Conservation (phyloP, 441 rosid species). For the Euphorbia schlechtendalii region DNA sequence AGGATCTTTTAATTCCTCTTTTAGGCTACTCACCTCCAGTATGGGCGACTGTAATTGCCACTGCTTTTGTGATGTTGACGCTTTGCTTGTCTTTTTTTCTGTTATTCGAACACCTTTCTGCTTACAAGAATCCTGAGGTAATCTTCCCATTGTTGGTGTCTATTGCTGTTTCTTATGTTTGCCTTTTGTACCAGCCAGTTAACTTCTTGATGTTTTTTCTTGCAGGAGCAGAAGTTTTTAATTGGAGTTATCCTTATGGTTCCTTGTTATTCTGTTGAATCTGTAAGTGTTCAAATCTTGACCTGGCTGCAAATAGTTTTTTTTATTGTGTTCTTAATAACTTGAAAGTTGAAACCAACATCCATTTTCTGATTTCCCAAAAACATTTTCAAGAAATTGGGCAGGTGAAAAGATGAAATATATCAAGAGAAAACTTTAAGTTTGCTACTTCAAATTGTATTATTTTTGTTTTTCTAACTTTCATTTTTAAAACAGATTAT, state of each 20-base stretch:
- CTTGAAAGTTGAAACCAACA: neutral
- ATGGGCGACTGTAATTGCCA: slow-evolving; percentile 72
- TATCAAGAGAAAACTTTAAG: neutral
- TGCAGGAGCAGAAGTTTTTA: slow-evolving; percentile 96
- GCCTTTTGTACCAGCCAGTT: neutral
- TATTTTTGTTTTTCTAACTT: slow-evolving; percentile 14
- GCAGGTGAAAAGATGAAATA: neutral
- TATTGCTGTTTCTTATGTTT: neutral
- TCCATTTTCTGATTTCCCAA: neutral
- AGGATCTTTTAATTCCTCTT: slow-evolving; percentile 25
- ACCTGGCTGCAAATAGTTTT: neutral
- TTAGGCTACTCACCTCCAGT: slow-evolving; percentile 56
- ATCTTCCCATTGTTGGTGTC: slow-evolving; percentile 1
- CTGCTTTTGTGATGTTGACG: slow-evolving; percentile 46
- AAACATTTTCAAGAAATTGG: neutral
- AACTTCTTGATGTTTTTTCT: slow-evolving; percentile 4
- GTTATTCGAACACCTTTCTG: slow-evolving; percentile 83
- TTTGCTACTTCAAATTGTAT: neutral
- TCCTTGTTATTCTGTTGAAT: slow-evolving; percentile 91
- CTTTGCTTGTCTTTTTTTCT: slow-evolving; percentile 75
- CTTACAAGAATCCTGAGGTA: slow-evolving; percentile 98
- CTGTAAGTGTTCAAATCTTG: slow-evolving; percentile 47
- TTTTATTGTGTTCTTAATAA: neutral
- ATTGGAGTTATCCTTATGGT: slow-evolving; percentile 98
- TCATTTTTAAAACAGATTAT: slow-evolving; percentile 51